Evolutionary conservation across 2,329 filamentous ascomycete species (phyloP).

Genomic region (Ambrosiella cleistominuta): DNA sequence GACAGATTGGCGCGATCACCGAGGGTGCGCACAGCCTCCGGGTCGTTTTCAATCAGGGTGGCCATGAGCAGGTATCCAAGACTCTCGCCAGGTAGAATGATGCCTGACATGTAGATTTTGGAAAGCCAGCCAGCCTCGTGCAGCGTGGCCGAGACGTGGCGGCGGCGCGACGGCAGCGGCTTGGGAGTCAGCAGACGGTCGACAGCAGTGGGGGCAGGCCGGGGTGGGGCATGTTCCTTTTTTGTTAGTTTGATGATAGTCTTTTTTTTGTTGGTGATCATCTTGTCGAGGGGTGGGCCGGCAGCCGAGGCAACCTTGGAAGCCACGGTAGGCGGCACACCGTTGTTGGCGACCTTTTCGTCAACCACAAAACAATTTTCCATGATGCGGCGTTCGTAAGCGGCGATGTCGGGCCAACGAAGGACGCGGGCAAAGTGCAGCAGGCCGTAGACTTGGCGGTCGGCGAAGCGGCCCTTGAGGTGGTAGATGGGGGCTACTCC

Average conservation of each 20-base stretch:
- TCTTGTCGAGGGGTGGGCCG: background rate
- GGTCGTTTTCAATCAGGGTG: slow-evolving; percentile 46
- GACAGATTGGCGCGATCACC: slow-evolving; percentile 45
- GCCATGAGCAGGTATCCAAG: slow-evolving; percentile 48
- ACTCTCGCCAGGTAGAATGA: slow-evolving; percentile 46
- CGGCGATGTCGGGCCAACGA: slow-evolving; percentile 43
- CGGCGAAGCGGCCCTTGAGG: slow-evolving; percentile 36
- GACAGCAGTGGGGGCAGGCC: background rate
- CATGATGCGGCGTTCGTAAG: slow-evolving; percentile 30
- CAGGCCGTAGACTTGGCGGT: slow-evolving; percentile 42
- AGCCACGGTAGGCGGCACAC: background rate
- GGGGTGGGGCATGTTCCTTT: background rate
- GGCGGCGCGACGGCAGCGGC: slow-evolving; percentile 25
- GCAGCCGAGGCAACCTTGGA: too few relatives aligned
- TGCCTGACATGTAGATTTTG: slow-evolving; percentile 47
- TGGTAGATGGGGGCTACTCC: slow-evolving; percentile 24
- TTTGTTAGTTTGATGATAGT: background rate
- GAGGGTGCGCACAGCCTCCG: slow-evolving; percentile 37
- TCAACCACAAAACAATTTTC: slow-evolving; percentile 23
- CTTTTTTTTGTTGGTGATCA: background rate
- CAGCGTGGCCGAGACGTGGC: slow-evolving; percentile 38
- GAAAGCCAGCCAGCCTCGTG: slow-evolving; percentile 48
- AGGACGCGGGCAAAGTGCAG: slow-evolving; percentile 46
- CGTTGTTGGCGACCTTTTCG: background rate
- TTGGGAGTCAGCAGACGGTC: background rate